Conservation (phyloP, 371 early-diverging fungal species). For the Apophysomyces sp. region DNA sequence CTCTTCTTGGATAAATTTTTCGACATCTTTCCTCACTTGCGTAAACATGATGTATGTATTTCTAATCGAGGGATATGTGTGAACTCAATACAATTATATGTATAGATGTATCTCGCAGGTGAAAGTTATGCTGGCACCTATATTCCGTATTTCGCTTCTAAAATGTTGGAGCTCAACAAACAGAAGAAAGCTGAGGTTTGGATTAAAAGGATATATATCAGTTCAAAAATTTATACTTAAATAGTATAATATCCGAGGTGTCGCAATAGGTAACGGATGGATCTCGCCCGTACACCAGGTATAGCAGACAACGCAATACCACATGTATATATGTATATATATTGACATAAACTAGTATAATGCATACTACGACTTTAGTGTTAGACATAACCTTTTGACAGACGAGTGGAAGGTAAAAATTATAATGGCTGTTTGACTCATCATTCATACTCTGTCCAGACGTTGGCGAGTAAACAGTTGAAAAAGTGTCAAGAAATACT, state of each 20-base stretch:
- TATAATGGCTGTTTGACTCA: not conserved
- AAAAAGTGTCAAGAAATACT: slow-evolving; percentile 23
- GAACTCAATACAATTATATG: not conserved
- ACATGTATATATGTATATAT: too few species aligned
- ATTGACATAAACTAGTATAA: slow-evolving; percentile 41
- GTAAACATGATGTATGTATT: slow-evolving; percentile 45
- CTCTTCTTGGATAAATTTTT: slow-evolving; percentile 66
- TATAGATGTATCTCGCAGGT: slow-evolving; percentile 76
- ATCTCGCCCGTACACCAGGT: slow-evolving; percentile 79
- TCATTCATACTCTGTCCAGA: not conserved
- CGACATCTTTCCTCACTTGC: slow-evolving; percentile 58
- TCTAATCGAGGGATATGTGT: slow-evolving; percentile 9
- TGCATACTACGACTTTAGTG: slow-evolving; percentile 51
- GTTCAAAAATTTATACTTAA: not conserved
- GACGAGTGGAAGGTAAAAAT: slow-evolving; percentile 35
- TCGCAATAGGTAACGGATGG: slow-evolving; percentile 90
- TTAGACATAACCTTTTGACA: slow-evolving; percentile 37
- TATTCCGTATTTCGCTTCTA: slow-evolving; percentile 77
- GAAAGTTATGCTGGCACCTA: slow-evolving; percentile 89
- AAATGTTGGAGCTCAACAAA: slow-evolving; percentile 55
- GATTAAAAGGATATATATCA: not conserved
- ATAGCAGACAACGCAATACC: slow-evolving; percentile 8
- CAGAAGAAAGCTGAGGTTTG: slow-evolving; percentile 20
- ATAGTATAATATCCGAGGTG: slow-evolving; percentile 63
- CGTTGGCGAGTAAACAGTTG: slow-evolving; percentile 15